phyloP scores from a whole-genome alignment of 805 yeast genomes.

The Brettanomyces naardenensis region DNA sequence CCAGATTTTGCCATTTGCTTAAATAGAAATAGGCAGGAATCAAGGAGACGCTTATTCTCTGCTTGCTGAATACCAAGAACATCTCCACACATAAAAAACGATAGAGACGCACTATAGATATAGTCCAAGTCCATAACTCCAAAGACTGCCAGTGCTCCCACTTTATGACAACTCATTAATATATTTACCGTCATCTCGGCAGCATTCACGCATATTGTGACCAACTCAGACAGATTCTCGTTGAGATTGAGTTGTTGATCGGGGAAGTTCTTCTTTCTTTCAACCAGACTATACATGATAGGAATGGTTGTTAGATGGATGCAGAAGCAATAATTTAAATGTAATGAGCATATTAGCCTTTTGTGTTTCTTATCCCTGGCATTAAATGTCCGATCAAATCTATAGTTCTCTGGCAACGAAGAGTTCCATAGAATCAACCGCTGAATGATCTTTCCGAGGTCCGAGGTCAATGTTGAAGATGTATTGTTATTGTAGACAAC shows the following conservation, averaged over 20 bases:
- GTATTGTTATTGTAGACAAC: conserved; percentile 13
- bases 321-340: conserved; percentile 21
- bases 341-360: conserved; percentile 18
- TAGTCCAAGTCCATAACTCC: conserved; percentile 25
- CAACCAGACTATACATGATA: conserved; percentile 18
- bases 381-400: conserved; percentile 1
- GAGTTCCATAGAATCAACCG: conserved; percentile 19
- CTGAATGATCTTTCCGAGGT: conserved; percentile 15
- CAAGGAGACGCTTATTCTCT: conserved; percentile 11
- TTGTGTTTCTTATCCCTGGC: conserved; percentile 9
- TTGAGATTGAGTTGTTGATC: conserved; percentile 8
- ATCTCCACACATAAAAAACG: conserved; percentile 22
- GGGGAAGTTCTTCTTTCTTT: conserved; percentile 9
- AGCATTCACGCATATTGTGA: conserved; percentile 20
- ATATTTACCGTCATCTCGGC: conserved; percentile 13
- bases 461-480: conserved; percentile 9
- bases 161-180: conserved; percentile 4
- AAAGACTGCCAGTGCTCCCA: conserved; percentile 13
- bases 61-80: conserved; percentile 11
- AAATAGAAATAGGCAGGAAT: conserved; percentile 14
- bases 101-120: conserved; percentile 18
- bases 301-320: conserved; percentile 24
- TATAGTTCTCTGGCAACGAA: conserved; percentile 12
- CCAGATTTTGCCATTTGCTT: conserved; percentile 14
- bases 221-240: conserved; percentile 13